These are phyloP conservation scores for Clitopilus hobsonii DNA, from an alignment of 768 basidiomycete genomes.

Conservation along the genomic window DNA sequence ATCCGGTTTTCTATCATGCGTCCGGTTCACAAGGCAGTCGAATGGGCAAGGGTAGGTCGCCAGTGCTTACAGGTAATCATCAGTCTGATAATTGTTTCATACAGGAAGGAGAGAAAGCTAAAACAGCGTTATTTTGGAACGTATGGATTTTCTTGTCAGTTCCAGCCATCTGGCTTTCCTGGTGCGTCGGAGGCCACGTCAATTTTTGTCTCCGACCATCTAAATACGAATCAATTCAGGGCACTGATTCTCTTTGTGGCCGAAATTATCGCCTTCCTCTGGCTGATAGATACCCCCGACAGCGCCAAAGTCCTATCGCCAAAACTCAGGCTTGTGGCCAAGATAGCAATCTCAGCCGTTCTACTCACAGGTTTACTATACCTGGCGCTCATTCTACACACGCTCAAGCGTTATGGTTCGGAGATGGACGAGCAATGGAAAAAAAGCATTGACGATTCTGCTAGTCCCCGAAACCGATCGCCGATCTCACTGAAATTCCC, in stretches of 20 bases:
- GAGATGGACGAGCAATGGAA: not conserved
- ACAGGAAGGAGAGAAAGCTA: not conserved
- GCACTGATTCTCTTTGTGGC: not conserved
- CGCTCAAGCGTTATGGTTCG: not conserved
- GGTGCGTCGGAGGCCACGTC: too few relatives aligned
- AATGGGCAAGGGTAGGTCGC: not conserved
- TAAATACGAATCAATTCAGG: not conserved
- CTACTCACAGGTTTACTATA: not conserved
- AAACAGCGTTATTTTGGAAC: not conserved
- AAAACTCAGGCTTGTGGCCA: not conserved
- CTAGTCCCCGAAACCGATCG: too few relatives aligned
- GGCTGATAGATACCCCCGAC: not conserved
- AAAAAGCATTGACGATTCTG: too few relatives aligned
- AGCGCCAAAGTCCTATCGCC: not conserved
- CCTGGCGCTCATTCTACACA: not conserved
- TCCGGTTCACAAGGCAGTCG: not conserved
- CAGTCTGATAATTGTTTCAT: too few relatives aligned
- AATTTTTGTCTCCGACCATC: not conserved
- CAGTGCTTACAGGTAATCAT: not conserved
- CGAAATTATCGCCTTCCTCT: not conserved
- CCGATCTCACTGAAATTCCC: too few relatives aligned
- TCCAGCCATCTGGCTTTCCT: not conserved
- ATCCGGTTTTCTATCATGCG: not conserved
- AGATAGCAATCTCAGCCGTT: not conserved
- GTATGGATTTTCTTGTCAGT: conserved; percentile 1